Percentiles rank a stretch among this genome's conserved stretches.
These are phyloP conservation scores for Tagetes patula DNA, from an alignment of 129 eudicot genomes.

Conservation along the genomic window DNA sequence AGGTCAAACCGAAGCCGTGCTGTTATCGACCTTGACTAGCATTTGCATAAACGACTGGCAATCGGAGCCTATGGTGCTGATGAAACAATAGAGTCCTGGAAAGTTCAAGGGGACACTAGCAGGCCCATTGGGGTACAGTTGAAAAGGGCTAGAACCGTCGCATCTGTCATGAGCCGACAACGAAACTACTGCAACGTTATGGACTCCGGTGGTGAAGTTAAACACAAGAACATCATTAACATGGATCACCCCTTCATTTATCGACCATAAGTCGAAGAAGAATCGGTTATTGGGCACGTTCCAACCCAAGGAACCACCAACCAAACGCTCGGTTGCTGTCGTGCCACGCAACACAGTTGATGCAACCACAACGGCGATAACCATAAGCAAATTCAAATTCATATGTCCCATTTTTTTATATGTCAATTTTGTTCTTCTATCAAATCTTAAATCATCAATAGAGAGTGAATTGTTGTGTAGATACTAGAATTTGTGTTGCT, in stretches of 20 bases:
- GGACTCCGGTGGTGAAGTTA: conserved; percentile 37
- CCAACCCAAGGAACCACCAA: not conserved
- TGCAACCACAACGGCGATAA: not conserved
- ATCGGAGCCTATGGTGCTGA: conserved; percentile 36
- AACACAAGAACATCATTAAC: conserved; percentile 25
- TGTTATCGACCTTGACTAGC: conserved; percentile 27
- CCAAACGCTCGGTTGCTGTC: not conserved
- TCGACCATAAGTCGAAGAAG: not conserved
- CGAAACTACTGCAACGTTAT: conserved; percentile 39
- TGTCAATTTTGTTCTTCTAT: too few species aligned
- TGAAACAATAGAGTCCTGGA: conserved; percentile 31
- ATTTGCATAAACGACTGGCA: conserved; percentile 28
- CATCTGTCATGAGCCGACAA: conserved; percentile 35
- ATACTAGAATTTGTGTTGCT: not conserved
- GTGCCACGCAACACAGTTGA: not conserved
- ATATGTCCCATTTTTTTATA: not conserved
- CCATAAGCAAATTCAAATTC: not conserved
- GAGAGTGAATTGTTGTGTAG: not conserved
- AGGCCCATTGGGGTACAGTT: not conserved
- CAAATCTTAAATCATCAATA: too few species aligned
- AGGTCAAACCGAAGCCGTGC: not conserved
- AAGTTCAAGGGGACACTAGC: conserved; percentile 19
- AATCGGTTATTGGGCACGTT: not conserved
- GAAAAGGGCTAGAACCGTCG: conserved; percentile 33
- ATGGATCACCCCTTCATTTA: not conserved